A percentile compares a stretch with the other conserved stretches of the same genome.
Conservation (phyloP, 2,329 filamentous ascomycete species). For the Lachnellula arida region DNA sequence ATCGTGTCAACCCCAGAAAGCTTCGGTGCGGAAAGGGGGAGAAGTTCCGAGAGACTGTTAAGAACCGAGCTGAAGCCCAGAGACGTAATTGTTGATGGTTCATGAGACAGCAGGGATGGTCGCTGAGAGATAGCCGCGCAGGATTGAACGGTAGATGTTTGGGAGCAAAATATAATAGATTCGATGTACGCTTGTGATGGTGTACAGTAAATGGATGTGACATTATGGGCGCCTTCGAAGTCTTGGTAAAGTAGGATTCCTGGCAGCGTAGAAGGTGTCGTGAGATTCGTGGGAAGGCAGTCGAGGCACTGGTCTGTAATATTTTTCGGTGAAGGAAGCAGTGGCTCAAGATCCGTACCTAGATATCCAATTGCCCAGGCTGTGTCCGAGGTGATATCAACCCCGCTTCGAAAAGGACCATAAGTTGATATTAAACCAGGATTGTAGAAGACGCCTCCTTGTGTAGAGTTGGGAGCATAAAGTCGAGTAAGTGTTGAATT, state of each 20-base stretch:
- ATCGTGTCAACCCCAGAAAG: conserved; percentile 14
- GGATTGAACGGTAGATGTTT: conserved; percentile 1
- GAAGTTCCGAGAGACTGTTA: conserved; percentile 8
- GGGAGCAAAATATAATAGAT: conserved; percentile 13
- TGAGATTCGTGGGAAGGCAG: conserved; percentile 8
- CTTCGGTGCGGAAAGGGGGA: conserved; percentile 9
- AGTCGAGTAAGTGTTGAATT: conserved; percentile 10
- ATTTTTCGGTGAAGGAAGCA: conserved; percentile 6
- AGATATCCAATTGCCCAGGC: conserved; percentile 20
- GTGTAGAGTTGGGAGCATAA: not conserved
- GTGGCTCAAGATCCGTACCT: conserved; percentile 12
- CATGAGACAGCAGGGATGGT: conserved; percentile 12
- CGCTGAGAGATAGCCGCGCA: conserved; percentile 18
- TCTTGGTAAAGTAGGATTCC: conserved; percentile 23
- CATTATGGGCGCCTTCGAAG: conserved; percentile 18
- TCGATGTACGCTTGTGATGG: conserved; percentile 22
- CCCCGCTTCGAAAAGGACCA: conserved; percentile 15
- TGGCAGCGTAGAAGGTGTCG: conserved; percentile 5
- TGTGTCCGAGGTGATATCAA: conserved; percentile 14
- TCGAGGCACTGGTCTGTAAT: conserved; percentile 15
- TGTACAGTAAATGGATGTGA: conserved; percentile 21
- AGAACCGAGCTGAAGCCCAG: conserved; percentile 13
- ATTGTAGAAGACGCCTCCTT: conserved; percentile 10
- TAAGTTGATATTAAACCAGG: conserved; percentile 17
- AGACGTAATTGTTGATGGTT: conserved; percentile 10